Evolutionary conservation across 2,329 filamentous ascomycete species (phyloP).

Genomic region (Chaetoscypha palmicola): DNA sequence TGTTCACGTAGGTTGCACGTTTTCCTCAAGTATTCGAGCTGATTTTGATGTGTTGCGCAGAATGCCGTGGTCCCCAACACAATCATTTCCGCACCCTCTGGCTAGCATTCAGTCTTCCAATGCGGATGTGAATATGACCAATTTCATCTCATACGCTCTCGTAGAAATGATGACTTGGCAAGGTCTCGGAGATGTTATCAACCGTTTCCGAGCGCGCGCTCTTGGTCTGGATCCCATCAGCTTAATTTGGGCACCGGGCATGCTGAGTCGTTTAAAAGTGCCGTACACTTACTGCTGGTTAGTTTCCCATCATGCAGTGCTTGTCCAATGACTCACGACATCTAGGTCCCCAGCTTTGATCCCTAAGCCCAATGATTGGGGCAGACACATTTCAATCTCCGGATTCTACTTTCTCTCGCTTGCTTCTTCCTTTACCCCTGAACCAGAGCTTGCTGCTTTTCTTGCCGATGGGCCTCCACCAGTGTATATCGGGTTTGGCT

Average conservation of each 20-base stretch:
- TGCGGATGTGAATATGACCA: conserved; percentile 55
- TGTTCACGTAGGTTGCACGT: conserved; percentile 67
- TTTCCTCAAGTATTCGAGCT: conserved; percentile 5
- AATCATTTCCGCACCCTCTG: conserved; percentile 63
- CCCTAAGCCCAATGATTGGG: conserved; percentile 75
- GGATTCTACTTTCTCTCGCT: conserved; percentile 72
- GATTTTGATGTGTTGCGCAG: conserved; percentile 11
- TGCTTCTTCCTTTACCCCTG: conserved; percentile 58
- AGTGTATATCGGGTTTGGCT: conserved; percentile 78
- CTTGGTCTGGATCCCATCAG: conserved; percentile 73
- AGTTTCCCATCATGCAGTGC: conserved; percentile 3
- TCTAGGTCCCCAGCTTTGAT: conserved; percentile 63
- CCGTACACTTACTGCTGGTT: conserved; percentile 88
- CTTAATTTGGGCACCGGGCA: conserved; percentile 73
- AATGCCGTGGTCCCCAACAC: conserved; percentile 68
- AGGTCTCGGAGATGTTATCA: conserved; percentile 81
- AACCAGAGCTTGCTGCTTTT: conserved; percentile 58
- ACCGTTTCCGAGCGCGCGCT: conserved; percentile 69
- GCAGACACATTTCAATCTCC: conserved; percentile 60
- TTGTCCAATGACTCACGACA: neutral
- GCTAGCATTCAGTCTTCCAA: conserved; percentile 61
- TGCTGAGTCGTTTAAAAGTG: conserved; percentile 67
- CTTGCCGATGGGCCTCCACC: conserved; percentile 63
- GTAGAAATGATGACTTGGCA: conserved; percentile 71
- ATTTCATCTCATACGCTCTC: conserved; percentile 61